Evolutionary conservation across 257 asterid genomes (phyloP).

Genomic region (Nemophila menziesii): DNA sequence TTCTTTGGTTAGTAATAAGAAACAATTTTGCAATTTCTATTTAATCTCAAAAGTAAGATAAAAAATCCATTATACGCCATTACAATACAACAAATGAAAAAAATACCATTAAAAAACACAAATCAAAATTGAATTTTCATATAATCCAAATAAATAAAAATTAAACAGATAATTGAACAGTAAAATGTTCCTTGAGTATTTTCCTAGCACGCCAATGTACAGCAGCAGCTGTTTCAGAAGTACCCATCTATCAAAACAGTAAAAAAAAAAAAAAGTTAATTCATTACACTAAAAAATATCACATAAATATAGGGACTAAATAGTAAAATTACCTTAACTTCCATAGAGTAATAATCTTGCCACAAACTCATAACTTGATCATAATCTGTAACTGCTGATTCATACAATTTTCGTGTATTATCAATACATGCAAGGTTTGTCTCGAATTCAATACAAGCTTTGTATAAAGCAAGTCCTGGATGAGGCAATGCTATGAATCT

Average conservation of each 20-base stretch:
- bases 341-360: constrained; percentile 75
- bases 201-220: constrained; percentile 90
- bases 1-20: too few relatives aligned
- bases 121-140: too few relatives aligned
- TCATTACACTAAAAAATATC: neutral
- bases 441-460: constrained; percentile 67
- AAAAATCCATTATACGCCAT: too few relatives aligned
- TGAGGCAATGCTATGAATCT: constrained; percentile 80
- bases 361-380: constrained; percentile 64
- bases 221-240: constrained; percentile 81
- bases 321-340: constrained; percentile 74
- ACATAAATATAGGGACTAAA: too few relatives aligned
- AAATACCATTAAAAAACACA: too few relatives aligned
- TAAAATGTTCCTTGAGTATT: constrained; percentile 26
- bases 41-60: too few relatives aligned
- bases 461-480: constrained; percentile 62
- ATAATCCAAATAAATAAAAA: too few relatives aligned
- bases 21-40: too few relatives aligned
- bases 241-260: constrained; percentile 54
- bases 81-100: too few relatives aligned
- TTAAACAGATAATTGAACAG: constrained; percentile 19
- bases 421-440: constrained; percentile 55
- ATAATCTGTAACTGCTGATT: constrained; percentile 69
- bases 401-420: constrained; percentile 65
- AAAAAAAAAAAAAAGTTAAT: too few relatives aligned